Conservation (phyloP, 228 moss, liverwort and hornwort species). For the Sphagnum fallax region DNA sequence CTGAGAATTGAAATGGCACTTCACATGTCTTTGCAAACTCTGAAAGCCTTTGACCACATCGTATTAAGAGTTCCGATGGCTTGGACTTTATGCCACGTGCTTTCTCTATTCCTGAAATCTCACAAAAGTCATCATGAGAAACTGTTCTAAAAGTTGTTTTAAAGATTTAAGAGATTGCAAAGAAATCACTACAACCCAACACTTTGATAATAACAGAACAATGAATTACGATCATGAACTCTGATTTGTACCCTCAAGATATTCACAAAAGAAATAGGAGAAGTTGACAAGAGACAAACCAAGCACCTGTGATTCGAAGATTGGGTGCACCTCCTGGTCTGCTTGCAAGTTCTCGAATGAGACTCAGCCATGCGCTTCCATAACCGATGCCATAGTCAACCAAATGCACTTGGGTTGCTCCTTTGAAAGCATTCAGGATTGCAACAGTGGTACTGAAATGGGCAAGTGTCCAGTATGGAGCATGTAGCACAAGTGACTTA, state of each 20-base stretch:
- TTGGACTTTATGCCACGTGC: constrained; percentile 18
- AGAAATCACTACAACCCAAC: too few species aligned
- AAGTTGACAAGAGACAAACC: constrained; percentile 12
- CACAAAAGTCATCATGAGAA: too few species aligned
- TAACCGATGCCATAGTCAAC: constrained; percentile 59
- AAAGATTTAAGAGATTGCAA: background rate
- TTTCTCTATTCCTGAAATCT: constrained; percentile 38
- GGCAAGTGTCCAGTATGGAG: constrained; percentile 26
- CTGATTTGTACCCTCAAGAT: too few species aligned
- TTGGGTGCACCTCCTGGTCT: constrained; percentile 50
- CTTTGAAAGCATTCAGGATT: constrained; percentile 10
- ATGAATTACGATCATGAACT: too few species aligned
- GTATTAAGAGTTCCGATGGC: constrained; percentile 26
- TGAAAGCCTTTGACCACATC: constrained; percentile 45
- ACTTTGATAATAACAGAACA: too few species aligned
- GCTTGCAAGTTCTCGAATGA: constrained; percentile 31
- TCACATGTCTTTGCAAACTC: constrained; percentile 29
- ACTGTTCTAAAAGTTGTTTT: background rate
- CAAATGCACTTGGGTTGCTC: constrained; percentile 15
- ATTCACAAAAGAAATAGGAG: constrained; percentile 1
- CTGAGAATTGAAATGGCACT: constrained; percentile 25
- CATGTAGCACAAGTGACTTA: constrained; percentile 14
- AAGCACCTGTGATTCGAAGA: constrained; percentile 53
- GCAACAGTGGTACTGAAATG: constrained; percentile 20
- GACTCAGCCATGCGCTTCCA: constrained; percentile 59